Base-by-base conservation (phyloP, 2,329 filamentous ascomycete species). In the Simplicillium sp. region DNA sequence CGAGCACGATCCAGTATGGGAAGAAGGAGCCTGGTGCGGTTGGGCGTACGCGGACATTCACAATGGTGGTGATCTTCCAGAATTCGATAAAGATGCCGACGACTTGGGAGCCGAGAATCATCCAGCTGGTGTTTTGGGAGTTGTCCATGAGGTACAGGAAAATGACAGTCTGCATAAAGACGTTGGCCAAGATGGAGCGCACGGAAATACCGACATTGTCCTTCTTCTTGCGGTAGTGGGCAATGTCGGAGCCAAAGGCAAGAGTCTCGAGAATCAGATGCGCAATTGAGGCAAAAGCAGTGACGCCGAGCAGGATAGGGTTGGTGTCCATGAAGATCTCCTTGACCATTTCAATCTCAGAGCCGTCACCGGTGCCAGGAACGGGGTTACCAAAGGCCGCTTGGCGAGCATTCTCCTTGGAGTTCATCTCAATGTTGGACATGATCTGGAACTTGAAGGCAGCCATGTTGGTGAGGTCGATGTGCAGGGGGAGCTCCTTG, bases 211-310 rank as follows among this genome's bases (percentile, higher is more conserved):
- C 92, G 20, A 98, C 85, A 44, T 95, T 92, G 67, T 97, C 94
- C 73, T 98, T 98, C 82, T 98, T 98, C 71, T 97, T 96, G 58
- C 89, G 87, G 79, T 92, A 98, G 65, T 98, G 92, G 37, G 88
- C 80, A 59, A 98, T 95, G 59, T 98, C 92, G 58, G 84, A 95
- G 56, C 94, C 95, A 69, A 98, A 98, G 2, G 92, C 92, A 29
- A 98, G 76, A 56, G 85, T 89, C 65, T 98, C 92, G 48, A 98
- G 90, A 51, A 98, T 70, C 75, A 95, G 88, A 66, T 98, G 92
- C 32, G 92, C 73, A 43, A 98, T 75, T 48, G 80, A 89, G 51
- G 94, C 92, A 8, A 94, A 62, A 18, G 80, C 80, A 1, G 92
- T 98, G 28, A 94, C 82, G 18, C 75, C 82, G 32, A 98, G 78